Evolutionary conservation across 345 rosid species (phyloP).

Genomic region (Eucalyptus polybractea): DNA sequence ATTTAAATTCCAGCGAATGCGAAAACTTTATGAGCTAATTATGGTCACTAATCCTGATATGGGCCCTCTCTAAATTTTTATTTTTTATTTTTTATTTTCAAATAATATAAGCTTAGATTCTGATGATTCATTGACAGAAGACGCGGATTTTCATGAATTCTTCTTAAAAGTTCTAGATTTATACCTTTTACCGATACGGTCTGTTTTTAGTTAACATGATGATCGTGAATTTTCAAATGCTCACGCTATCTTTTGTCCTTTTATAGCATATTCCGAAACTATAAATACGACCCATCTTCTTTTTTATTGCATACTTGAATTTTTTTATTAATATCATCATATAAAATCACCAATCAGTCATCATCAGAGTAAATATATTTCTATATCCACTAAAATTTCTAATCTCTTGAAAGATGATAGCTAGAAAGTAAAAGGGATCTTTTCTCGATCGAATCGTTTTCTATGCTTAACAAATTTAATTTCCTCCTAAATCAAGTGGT

Average conservation of each 20-base stretch:
- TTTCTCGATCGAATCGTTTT: neutral
- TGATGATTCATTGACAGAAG: neutral
- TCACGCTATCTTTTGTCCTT: neutral
- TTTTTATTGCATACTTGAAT: neutral
- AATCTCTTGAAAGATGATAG: neutral
- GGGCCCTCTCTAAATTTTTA: neutral
- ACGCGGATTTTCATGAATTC: neutral
- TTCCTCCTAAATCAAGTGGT: neutral
- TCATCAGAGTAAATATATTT: fast-evolving
- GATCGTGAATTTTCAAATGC: neutral
- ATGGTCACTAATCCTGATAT: neutral
- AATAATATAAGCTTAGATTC: neutral
- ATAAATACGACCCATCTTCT: neutral
- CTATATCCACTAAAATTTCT: neutral
- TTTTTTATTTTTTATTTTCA: no score
- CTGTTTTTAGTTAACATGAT: neutral
- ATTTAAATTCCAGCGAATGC: neutral
- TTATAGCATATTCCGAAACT: fast-evolving
- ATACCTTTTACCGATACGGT: fast-evolving
- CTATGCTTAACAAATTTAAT: neutral
- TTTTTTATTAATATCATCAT: neutral
- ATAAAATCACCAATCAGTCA: fast-evolving
- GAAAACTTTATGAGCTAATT: neutral
- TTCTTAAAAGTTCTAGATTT: neutral
- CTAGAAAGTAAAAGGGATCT: neutral